Evolutionary conservation across 2,329 filamentous ascomycete species (phyloP), one percentile per base, ranked within the genome.

Genomic region (Penicillium sp.): DNA sequence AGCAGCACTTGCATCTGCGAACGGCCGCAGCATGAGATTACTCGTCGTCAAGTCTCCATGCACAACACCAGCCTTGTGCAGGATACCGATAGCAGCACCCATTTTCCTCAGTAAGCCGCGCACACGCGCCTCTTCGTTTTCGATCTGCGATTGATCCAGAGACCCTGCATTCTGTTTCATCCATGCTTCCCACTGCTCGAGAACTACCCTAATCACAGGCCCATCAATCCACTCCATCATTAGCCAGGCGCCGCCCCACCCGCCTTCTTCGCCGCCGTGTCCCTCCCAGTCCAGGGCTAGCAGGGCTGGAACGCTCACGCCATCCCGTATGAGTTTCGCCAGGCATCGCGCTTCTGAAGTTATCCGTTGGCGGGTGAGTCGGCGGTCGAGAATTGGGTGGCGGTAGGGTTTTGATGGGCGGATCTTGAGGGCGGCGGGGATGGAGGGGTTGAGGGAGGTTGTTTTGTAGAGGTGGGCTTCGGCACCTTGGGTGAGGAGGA

Each of bases 11-110:
- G 55, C 53, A 33, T 57, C 41, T 7, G 41, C 49, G 19, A 67
- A 68, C 14, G 80, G 79, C 57, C 84, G 73, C 63, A 97, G 71
- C 88, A 99, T 97, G 77, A 99, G 82, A 75, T 99, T 99, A 76
- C 92, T 97, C 61, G 92, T 99, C 58, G 94, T 99, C 76, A 99
- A 76, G 77, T 99, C 94, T 38, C 94, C 94, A 77, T 99, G 94
- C 56, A 96, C 86, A 53, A 97, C 84, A 16, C 93, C 93, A n/a
- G 86, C 82, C 52, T 82, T 83, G 78, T 99, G 94, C 79, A 99
- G 78, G 52, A 73, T 81, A 8, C 89, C 91, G 16, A 96, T 83
- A 2, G 87, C 86, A 5, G 72, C 69, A 1, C 90, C 92, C 57
- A 96, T 85, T 60, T 83, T 80, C 44, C 80, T 76, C 84, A 96